Evolutionary conservation across 1,284 basidiomycete species (phyloP).

Genomic region (Lentinula novae-zelandiae): DNA sequence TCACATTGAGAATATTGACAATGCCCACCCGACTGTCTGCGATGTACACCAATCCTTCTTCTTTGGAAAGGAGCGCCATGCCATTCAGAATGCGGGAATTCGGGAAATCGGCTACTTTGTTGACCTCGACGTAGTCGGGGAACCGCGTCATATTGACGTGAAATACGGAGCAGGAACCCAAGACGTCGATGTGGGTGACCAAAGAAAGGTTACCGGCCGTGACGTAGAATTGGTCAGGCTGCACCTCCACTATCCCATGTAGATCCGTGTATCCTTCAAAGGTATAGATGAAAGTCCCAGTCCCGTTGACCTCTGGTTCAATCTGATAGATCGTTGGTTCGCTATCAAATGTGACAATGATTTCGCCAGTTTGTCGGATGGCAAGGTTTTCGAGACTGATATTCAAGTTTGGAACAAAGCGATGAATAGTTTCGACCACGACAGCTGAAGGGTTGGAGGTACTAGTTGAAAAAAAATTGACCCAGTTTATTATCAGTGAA

Average conservation of each 20-base stretch:
- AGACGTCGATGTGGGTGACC: neutral
- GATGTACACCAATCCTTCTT: neutral
- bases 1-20: neutral
- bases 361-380: neutral
- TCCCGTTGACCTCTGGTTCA: constrained; percentile 1
- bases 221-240: neutral
- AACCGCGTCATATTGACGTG: constrained; percentile 5
- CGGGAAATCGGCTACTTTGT: neutral
- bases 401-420: neutral
- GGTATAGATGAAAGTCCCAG: neutral
- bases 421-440: neutral
- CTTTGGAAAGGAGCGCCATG: neutral
- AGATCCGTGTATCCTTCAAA: neutral
- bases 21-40: constrained; percentile 3
- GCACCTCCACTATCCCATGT: neutral
- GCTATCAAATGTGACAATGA: constrained; percentile 1
- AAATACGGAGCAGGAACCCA: neutral
- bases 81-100: neutral
- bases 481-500: no score
- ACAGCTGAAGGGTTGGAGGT: neutral
- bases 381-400: constrained; percentile 4
- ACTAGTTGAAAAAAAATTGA: no score
- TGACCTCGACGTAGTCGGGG: neutral
- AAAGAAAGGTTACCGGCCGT: neutral
- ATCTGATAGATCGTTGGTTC: neutral